Evolutionary conservation across 495 filamentous ascomycete species (phyloP).

Genomic region (Aspergillus carlsbadensis): DNA sequence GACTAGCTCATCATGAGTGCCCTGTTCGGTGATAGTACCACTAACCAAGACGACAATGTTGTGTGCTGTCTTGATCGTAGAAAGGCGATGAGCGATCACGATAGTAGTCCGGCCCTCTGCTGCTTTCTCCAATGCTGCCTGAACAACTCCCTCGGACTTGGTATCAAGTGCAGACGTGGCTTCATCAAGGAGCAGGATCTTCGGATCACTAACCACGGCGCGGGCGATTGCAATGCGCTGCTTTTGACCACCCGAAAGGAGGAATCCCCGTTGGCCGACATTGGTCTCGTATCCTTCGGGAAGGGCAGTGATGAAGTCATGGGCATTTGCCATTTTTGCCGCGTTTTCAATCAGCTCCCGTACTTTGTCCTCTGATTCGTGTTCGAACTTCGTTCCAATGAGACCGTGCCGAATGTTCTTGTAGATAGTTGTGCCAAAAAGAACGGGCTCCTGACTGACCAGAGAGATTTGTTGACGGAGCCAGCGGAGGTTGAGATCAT

Average conservation of each 20-base stretch:
- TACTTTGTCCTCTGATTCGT: constrained; percentile 62
- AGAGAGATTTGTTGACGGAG: constrained; percentile 87
- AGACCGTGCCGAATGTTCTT: constrained; percentile 85
- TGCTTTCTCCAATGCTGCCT: constrained; percentile 86
- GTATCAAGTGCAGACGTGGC: constrained; percentile 95
- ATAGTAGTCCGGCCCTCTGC: constrained; percentile 92
- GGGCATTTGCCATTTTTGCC: constrained; percentile 87
- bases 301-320: constrained; percentile 81
- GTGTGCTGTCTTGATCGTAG: constrained; percentile 88
- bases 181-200: constrained; percentile 91
- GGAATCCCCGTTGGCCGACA: constrained; percentile 91
- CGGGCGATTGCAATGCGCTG: constrained; percentile 89
- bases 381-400: constrained; percentile 77
- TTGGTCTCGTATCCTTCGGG: constrained; percentile 92
- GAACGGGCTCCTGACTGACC: constrained; percentile 72
- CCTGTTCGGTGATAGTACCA: constrained; percentile 86
- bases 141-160: constrained; percentile 91
- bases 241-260: constrained; percentile 93
- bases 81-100: constrained; percentile 91
- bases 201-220: constrained; percentile 91
- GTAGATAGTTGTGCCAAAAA: constrained; percentile 82
- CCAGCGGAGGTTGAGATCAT: constrained; percentile 83
- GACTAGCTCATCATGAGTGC: constrained; percentile 72
- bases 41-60: constrained; percentile 93
- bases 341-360: constrained; percentile 72